A percentile compares a stretch with the other conserved stretches of the same genome.
Evolutionary conservation across 2,329 filamentous ascomycete species (phyloP).

Genomic region (Fusarium sp.): DNA sequence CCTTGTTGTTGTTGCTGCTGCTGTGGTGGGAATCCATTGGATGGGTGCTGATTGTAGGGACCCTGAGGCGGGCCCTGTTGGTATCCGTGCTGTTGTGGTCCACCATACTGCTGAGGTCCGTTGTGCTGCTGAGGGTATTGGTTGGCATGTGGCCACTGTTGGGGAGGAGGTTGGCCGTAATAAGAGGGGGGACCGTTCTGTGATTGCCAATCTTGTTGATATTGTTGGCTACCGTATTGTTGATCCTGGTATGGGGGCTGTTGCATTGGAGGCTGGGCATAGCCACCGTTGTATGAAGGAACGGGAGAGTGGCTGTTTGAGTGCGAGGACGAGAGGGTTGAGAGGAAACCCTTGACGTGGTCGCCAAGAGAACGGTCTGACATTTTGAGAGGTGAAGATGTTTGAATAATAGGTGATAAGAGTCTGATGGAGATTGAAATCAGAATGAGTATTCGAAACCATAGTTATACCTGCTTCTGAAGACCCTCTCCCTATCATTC

Average conservation of each 20-base stretch:
- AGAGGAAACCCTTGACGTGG: background rate
- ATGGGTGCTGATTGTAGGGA: background rate
- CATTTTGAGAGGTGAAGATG: background rate
- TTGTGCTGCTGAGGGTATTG: background rate
- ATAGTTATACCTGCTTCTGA: background rate
- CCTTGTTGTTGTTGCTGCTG: background rate
- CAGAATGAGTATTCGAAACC: background rate
- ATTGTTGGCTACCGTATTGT: background rate
- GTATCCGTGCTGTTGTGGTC: background rate
- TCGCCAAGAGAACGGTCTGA: background rate
- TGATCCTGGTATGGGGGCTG: background rate
- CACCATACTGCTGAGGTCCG: background rate
- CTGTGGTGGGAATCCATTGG: background rate
- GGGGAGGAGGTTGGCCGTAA: background rate
- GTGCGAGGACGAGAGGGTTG: background rate
- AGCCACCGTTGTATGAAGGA: background rate
- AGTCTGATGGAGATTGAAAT: background rate
- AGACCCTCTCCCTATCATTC: background rate
- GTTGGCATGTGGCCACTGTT: background rate
- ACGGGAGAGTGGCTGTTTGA: background rate
- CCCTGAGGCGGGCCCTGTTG: background rate
- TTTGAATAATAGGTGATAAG: background rate
- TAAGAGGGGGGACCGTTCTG: background rate
- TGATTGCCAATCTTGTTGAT: background rate
- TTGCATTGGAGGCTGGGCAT: background rate